Evolutionary conservation across 2,329 filamentous ascomycete species (phyloP).

Genomic region (Drechslerella coelobrocha): DNA sequence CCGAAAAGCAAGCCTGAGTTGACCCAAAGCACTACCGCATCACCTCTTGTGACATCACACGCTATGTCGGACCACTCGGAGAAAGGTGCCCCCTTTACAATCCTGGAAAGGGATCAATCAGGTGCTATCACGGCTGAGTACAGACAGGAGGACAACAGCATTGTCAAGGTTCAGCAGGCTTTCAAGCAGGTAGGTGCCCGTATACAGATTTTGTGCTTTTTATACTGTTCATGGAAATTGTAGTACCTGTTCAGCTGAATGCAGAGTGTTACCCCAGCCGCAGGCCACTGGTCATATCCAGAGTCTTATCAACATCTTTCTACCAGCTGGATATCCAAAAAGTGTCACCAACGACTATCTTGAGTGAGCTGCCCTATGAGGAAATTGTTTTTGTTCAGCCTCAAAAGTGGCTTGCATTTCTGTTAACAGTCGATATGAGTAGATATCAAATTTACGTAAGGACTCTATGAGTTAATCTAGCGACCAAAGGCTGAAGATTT

Average conservation of each 20-base stretch:
- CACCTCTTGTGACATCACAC: not conserved
- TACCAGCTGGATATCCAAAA: slow-evolving; percentile 86
- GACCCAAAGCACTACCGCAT: not conserved
- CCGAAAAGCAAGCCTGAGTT: not conserved
- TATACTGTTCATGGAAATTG: not conserved
- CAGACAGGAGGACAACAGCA: slow-evolving; percentile 21
- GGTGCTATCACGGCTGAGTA: slow-evolving; percentile 44
- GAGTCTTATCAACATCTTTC: slow-evolving; percentile 71
- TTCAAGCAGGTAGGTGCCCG: slow-evolving; percentile 18
- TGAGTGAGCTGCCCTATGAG: slow-evolving; percentile 64
- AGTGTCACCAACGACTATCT: slow-evolving; percentile 86
- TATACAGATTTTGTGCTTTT: slow-evolving; percentile 2
- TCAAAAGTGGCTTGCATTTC: slow-evolving; percentile 8
- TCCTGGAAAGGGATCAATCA: slow-evolving; percentile 46
- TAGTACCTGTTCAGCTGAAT: slow-evolving; percentile 36
- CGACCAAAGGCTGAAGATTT: slow-evolving; percentile 25
- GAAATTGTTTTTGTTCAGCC: slow-evolving; percentile 52
- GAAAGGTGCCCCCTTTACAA: slow-evolving; percentile 13
- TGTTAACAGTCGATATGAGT: slow-evolving; percentile 59
- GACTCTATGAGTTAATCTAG: not conserved
- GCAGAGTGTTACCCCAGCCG: slow-evolving; percentile 39
- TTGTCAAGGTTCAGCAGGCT: slow-evolving; percentile 34
- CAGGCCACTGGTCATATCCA: slow-evolving; percentile 45
- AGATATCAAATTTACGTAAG: slow-evolving; percentile 22
- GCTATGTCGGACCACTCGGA: slow-evolving; percentile 26